Base-by-base conservation (phyloP, 2,329 filamentous ascomycete genomes). In the Alternaria ethzedia region DNA sequence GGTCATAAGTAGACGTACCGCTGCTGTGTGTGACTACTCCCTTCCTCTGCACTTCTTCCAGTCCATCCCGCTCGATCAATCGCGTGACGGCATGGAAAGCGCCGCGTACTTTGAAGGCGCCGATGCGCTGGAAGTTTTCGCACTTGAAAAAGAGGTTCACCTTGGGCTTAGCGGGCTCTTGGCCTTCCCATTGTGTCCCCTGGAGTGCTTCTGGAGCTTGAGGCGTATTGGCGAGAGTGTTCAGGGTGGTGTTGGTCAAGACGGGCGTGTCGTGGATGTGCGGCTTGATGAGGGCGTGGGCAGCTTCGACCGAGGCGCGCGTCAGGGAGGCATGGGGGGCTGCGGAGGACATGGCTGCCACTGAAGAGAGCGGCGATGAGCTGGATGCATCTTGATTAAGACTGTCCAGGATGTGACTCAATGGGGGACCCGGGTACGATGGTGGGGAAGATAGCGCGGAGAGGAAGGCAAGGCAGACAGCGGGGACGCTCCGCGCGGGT, bases 21-120 rank as follows among this genome's bases (percentile, higher is more conserved):
- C 90, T 94, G 78, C 92, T 96, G 82, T 97, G 94, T 70, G 95
- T 97, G 11, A 94, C 89, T 8, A 97, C 94, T 1, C 94, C 94
- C 75, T 84, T 88, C 86, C 4, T 86, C 86, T 70, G 68, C 2
- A 78, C 74, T 17, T 70, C 66, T 13, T 84, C 85, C 67, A 77
- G 21, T 1, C 76, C 76, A 6, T 67, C 58, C 54, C 88, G 87
- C 41, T 90, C 84, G 75, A 90, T 88, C 75, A 97, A 81, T 60
- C 91, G 82, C 73, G 89, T 86, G 41, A 97, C 77, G 1, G 94
- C 94, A 80, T 97, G 93, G 72, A 97, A 97, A 0, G 94, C 95
- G 6, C 95, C 96, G 7, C 95, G 85, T 15, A 89, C 91, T 82
- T 98, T 98, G 84, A 98, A 98, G 1, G 95, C 95, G 55, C 95